A percentile compares a stretch with the other conserved stretches of the same genome.
Evolutionary conservation across 257 asterid genomes (phyloP).

Genomic region (Penstemon eatonii): DNA sequence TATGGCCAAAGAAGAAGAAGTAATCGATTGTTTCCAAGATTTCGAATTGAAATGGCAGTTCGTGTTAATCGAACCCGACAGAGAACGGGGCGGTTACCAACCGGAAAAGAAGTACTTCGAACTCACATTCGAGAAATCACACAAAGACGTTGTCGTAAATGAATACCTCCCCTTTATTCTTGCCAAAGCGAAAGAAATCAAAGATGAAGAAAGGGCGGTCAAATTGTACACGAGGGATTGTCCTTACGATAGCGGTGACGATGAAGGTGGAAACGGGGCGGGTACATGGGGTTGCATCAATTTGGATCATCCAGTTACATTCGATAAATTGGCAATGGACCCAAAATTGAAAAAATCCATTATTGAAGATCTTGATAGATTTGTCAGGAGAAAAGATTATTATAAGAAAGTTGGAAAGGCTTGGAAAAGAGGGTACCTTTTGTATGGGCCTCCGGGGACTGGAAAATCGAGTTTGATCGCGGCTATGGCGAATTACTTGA

Average conservation of each 20-base stretch:
- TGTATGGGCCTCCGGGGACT: slow-evolving; percentile 93
- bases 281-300: slow-evolving; percentile 66
- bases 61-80: slow-evolving; percentile 48
- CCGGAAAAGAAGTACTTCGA: slow-evolving; percentile 62
- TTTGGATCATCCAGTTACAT: slow-evolving; percentile 74
- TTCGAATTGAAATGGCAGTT: slow-evolving; percentile 56
- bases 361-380: slow-evolving; percentile 70
- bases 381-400: slow-evolving; percentile 68
- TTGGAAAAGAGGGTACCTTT: slow-evolving; percentile 81
- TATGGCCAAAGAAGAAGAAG: slow-evolving; percentile 57
- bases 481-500: slow-evolving; percentile 78
- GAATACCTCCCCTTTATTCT: slow-evolving; percentile 62
- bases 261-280: slow-evolving; percentile 42
- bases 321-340: slow-evolving; percentile 75
- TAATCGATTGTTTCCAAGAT: slow-evolving; percentile 36
- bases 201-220: slow-evolving; percentile 45
- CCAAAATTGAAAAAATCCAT: slow-evolving; percentile 47
- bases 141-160: slow-evolving; percentile 36
- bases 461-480: slow-evolving; percentile 83
- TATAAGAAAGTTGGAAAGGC: slow-evolving; percentile 82
- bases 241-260: slow-evolving; percentile 46
- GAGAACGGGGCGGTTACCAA: slow-evolving; percentile 18
- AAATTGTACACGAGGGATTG: slow-evolving; percentile 65
- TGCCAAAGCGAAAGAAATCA: slow-evolving; percentile 52
- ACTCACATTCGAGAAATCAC: slow-evolving; percentile 50